Percentiles rank a stretch among this genome's conserved stretches.
These are phyloP conservation scores for Sisymbrium altissimum DNA, from an alignment of 345 rosid species.

Conservation along the genomic window DNA sequence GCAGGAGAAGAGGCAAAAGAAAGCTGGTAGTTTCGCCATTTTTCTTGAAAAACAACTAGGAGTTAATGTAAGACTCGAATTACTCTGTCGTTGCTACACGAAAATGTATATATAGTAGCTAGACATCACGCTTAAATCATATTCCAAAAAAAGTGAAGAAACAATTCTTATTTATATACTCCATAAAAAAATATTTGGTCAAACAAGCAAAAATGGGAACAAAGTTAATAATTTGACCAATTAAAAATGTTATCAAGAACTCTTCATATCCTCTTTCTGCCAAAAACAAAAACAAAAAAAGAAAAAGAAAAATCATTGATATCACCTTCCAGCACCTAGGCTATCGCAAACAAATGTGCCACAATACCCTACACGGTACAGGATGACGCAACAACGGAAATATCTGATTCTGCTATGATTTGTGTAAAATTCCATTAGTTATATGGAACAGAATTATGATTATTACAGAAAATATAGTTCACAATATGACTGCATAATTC, in stretches of 20 bases:
- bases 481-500: neutral
- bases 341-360: neutral
- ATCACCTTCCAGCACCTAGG: neutral
- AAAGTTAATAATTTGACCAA: neutral
- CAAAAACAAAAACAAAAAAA: no score
- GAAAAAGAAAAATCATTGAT: neutral
- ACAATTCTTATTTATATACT: no score
- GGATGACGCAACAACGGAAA: neutral
- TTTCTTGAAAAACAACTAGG: neutral
- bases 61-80: neutral
- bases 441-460: neutral
- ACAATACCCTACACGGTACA: neutral
- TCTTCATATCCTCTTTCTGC: neutral
- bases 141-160: neutral
- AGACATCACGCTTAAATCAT: neutral
- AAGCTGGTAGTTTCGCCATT: conserved; percentile 16
- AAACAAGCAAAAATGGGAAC: neutral
- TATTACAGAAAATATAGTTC: neutral
- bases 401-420: neutral
- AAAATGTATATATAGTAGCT: neutral
- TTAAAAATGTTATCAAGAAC: neutral
- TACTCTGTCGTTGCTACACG: neutral
- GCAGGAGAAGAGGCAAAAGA: conserved; percentile 1
- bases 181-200: neutral
- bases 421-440: neutral